These are phyloP conservation scores for Pyrus hybrid DNA, from an alignment of 331 rosid species.

Conservation along the genomic window DNA sequence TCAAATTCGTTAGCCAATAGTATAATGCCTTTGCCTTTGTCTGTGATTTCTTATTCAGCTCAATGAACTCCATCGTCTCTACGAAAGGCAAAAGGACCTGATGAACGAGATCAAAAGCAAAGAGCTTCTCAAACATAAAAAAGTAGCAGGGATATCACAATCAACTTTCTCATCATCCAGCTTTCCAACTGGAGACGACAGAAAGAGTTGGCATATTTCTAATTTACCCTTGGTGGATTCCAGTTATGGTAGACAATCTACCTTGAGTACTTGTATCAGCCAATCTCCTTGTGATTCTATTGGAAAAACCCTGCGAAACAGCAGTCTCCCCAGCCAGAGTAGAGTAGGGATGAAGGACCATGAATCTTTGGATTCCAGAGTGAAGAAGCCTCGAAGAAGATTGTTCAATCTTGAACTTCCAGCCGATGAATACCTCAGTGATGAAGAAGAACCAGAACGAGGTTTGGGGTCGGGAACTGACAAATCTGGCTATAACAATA, in stretches of 20 bases:
- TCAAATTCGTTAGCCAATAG: neutral
- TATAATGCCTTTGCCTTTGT: neutral
- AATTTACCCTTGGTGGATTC: constrained; percentile 15
- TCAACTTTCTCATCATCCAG: constrained; percentile 13
- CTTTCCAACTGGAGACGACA: constrained; percentile 18
- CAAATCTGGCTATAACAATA: neutral
- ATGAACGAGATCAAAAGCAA: constrained; percentile 25
- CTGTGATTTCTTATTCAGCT: constrained; percentile 24
- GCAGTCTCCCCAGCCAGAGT: neutral
- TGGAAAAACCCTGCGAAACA: constrained; percentile 10
- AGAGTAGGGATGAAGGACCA: constrained; percentile 1
- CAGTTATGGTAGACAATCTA: constrained; percentile 5
- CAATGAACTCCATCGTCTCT: constrained; percentile 42
- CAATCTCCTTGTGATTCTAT: constrained; percentile 12
- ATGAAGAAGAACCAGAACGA: constrained; percentile 7
- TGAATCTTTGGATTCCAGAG: constrained; percentile 2
- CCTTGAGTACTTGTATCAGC: constrained; percentile 12
- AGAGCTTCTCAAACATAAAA: constrained; percentile 2
- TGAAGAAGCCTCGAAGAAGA: constrained; percentile 16
- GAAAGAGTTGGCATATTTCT: constrained; percentile 10
- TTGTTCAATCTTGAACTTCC: constrained; percentile 32
- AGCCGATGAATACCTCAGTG: constrained; percentile 17
- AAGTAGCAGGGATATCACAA: constrained; percentile 13
- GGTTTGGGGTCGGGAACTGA: neutral
- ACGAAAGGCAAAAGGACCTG: constrained; percentile 39